Evolutionary conservation across 371 early-diverging fungal species (phyloP).

Genomic region (Lichtheimia corymbifera): DNA sequence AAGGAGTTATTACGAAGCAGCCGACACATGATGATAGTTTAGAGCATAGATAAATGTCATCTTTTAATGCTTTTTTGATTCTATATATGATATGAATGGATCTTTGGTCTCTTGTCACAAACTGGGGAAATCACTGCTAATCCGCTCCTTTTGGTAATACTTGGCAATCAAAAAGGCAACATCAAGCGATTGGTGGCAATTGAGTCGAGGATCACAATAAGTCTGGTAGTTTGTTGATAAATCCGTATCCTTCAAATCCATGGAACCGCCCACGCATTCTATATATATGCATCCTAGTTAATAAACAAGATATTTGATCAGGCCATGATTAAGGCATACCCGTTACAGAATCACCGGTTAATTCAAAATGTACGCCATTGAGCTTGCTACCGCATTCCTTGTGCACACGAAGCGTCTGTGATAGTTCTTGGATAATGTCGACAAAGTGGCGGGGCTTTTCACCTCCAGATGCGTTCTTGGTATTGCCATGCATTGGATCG

Average conservation of each 20-base stretch:
- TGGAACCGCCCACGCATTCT: conserved; percentile 96
- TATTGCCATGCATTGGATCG: conserved; percentile 99
- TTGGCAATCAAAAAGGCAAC: conserved; percentile 94
- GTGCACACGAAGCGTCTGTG: conserved; percentile 84
- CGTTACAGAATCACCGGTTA: conserved; percentile 92
- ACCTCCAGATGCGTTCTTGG: conserved; percentile 77
- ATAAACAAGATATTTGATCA: neutral
- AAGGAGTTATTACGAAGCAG: conserved; percentile 7
- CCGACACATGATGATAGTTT: neutral
- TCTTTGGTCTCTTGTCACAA: conserved; percentile 14
- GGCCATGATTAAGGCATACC: conserved; percentile 23
- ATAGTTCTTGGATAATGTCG: conserved; percentile 81
- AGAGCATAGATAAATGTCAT: no score
- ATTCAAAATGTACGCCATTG: conserved; percentile 95
- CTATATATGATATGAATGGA: neutral
- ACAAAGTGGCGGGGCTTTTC: conserved; percentile 91
- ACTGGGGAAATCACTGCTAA: conserved; percentile 36
- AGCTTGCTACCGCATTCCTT: conserved; percentile 69
- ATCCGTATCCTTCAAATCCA: conserved; percentile 83
- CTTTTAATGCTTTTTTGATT: conserved; percentile 1
- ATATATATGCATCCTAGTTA: conserved; percentile 6
- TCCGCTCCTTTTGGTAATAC: conserved; percentile 71
- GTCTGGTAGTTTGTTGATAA: conserved; percentile 90
- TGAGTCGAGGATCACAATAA: conserved; percentile 92
- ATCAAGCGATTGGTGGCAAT: conserved; percentile 95